phyloP scores from a whole-genome alignment of 352 stramenopile species.

The Phytophthora meadii region DNA sequence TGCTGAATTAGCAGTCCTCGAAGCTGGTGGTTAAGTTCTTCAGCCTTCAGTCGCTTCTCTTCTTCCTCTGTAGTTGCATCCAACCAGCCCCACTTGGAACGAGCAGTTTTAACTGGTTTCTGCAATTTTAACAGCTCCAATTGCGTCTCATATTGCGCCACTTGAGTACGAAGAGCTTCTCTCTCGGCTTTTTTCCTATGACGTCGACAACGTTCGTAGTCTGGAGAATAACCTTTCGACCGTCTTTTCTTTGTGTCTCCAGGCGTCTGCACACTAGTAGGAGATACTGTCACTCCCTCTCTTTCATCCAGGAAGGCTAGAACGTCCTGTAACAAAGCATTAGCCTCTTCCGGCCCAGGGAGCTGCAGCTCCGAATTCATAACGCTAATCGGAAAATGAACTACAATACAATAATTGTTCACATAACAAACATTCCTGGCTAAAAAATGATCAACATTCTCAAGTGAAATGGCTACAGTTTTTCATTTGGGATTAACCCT shows the following conservation, averaged over 20 bases:
- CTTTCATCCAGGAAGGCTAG: constrained; percentile 17
- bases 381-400: not conserved
- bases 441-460: no score
- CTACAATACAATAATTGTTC: not conserved
- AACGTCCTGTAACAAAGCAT: constrained; percentile 18
- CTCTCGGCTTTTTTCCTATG: constrained; percentile 22
- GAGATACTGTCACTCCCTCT: not conserved
- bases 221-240: not conserved
- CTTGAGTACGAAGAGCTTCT: constrained; percentile 14
- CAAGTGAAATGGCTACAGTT: no score
- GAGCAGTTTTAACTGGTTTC: not conserved
- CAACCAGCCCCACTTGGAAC: constrained; percentile 24
- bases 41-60: constrained; percentile 14
- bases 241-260: not conserved
- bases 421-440: not conserved
- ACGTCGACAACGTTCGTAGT: constrained; percentile 15
- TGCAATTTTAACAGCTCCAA: constrained; percentile 15
- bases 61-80: constrained; percentile 11
- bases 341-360: not conserved
- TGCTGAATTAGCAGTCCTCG: constrained; percentile 12
- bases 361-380: constrained; percentile 3
- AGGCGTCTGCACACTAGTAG: not conserved
- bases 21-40: constrained; percentile 26
- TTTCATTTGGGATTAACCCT: not conserved
- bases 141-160: constrained; percentile 16